Percentiles rank a stretch among this genome's conserved stretches.
phyloP scores from a whole-genome alignment of 257 asterid species.

The Solanum ossicruentum region DNA sequence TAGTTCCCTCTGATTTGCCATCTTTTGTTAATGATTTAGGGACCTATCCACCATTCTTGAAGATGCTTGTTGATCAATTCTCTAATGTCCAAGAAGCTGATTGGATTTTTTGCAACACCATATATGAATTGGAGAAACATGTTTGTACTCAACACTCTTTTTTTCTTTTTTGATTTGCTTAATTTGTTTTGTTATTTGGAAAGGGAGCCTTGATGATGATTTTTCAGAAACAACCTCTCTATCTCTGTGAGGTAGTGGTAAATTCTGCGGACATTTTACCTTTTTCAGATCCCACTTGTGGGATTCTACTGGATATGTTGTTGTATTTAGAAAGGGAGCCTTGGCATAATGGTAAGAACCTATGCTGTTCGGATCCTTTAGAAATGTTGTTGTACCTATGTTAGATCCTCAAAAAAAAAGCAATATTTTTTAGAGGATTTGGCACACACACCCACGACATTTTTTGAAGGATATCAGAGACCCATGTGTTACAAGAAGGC shows the following conservation, averaged over 20 bases:
- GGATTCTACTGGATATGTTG: no score
- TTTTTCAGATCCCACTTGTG: no score
- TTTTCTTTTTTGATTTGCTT: not conserved
- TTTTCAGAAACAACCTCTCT: no score
- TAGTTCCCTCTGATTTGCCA: conserved; percentile 29
- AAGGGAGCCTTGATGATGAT: not conserved
- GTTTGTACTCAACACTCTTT: not conserved
- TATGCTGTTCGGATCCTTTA: not conserved
- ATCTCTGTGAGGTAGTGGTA: no score
- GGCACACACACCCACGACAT: not conserved
- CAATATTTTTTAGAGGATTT: not conserved
- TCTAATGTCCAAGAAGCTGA: conserved; percentile 17
- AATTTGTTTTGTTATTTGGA: no score
- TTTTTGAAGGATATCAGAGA: not conserved
- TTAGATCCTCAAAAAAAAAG: not conserved
- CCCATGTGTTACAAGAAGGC: not conserved
- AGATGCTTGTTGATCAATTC: conserved; percentile 19
- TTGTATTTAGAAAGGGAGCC: not conserved
- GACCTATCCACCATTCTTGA: conserved; percentile 16
- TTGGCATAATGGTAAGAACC: not conserved
- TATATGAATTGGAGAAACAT: not conserved
- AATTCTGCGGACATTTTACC: no score
- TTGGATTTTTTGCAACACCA: conserved; percentile 32
- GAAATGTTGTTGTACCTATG: not conserved
- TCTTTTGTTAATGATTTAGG: conserved; percentile 12